Evolutionary conservation across 2,329 filamentous ascomycete species (phyloP), one percentile per base, ranked within the genome.

Genomic region (Chaetomium strumarium): DNA sequence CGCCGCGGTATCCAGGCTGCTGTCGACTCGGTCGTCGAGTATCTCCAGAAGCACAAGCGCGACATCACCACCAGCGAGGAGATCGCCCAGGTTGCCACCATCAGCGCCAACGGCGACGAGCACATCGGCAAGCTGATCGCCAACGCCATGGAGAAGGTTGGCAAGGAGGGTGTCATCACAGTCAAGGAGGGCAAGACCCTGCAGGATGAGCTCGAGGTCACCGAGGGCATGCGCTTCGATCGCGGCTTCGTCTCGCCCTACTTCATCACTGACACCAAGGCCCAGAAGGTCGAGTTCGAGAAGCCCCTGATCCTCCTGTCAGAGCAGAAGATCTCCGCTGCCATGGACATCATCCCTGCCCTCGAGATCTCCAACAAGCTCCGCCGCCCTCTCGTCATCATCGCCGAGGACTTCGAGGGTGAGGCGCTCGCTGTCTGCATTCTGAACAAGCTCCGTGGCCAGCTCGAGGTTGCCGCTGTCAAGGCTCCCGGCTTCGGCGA

Each of bases 161-260:
- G 93, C 75, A 99, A 99, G 83, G 93, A 99, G 79, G 93, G 93
- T 80, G 93, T 99, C 68, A 99, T 99, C 73, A 99, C 93, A 54
- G 92, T 97, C 69, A 99, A 99, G 86, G 93, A 99, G 81, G 93
- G 93, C 71, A 99, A 97, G 87, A 97, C 93, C 56, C 86, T 95
- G 69, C 84, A 88, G 66, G 93, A 99, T 65, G 93, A 99, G 83
- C 86, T 99, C 52, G 93, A 99, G 78, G 85, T 99, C 58, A 99
- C 93, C 55, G 93, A 99, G 85, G 93, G 93, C 71, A 99, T 99
- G 93, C 90, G 93, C 74, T 99, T 99, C 77, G 93, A 99, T 83
- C 92, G 93, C 68, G 93, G 93, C 59, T 99, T 87, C 74, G 92
- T 96, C 70, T 99, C 93, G 24, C 91, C 93, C 64, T 99, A 99